Conservation (phyloP, 75 land plant genomes). For the Pinus tabuliformis region DNA sequence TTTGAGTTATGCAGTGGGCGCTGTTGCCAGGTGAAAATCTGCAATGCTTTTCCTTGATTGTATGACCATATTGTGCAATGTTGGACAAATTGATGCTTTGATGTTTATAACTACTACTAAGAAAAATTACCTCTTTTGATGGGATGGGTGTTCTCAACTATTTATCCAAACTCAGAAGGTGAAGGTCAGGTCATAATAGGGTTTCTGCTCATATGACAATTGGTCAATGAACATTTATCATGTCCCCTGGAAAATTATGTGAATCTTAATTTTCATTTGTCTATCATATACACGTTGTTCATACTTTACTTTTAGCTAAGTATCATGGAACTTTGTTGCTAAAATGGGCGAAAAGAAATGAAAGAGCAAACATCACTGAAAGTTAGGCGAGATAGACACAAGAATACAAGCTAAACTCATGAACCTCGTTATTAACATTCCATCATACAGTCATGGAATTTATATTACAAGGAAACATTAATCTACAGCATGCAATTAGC, state of each 20-base stretch:
- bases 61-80: conserved; percentile 3
- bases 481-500: too few relatives aligned
- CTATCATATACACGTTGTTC: neutral
- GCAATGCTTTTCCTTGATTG: neutral
- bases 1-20: conserved; percentile 72
- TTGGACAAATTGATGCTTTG: neutral
- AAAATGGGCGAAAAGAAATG: neutral
- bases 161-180: neutral
- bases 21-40: conserved; percentile 57
- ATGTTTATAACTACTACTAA: neutral
- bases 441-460: too few relatives aligned
- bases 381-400: neutral
- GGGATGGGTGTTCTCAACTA: neutral
- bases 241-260: neutral
- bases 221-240: neutral
- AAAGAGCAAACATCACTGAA: neutral
- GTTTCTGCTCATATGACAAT: neutral
- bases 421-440: neutral
- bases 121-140: neutral
- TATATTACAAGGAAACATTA: too few relatives aligned
- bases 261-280: neutral
- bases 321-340: neutral
- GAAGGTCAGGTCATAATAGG: neutral
- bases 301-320: neutral
- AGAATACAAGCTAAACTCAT: neutral